Conservation (phyloP, 202 grass and related monocot genomes). For the Alloteropsis angusta region DNA sequence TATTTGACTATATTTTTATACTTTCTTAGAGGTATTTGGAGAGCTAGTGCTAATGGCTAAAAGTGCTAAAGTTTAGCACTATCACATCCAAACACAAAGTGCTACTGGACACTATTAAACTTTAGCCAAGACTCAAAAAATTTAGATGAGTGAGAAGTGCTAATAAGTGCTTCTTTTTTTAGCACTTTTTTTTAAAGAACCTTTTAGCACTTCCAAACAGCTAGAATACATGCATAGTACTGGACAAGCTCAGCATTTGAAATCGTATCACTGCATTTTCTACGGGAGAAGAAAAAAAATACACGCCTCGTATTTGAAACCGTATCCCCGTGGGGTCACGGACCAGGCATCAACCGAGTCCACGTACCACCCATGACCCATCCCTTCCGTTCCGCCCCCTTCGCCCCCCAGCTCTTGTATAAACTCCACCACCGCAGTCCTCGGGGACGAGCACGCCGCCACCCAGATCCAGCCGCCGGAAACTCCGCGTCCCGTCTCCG, state of each 20-base stretch:
- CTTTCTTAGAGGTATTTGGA: too few species aligned
- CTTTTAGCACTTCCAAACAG: too few species aligned
- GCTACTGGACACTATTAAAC: too few species aligned
- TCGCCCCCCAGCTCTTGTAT: background rate
- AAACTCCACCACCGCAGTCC: constrained; percentile 11
- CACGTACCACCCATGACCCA: background rate
- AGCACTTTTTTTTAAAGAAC: too few species aligned
- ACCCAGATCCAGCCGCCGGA: background rate
- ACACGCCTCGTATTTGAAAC: background rate
- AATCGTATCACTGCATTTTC: background rate
- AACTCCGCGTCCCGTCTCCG: background rate
- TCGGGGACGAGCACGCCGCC: background rate
- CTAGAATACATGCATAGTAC: background rate
- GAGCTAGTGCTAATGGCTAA: too few species aligned
- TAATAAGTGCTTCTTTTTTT: too few species aligned
- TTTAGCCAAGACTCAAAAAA: too few species aligned
- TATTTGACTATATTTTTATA: background rate
- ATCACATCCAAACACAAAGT: too few species aligned
- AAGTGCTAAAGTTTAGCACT: too few species aligned
- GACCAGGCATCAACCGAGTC: background rate
- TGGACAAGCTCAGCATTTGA: background rate
- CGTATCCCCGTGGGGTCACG: background rate
- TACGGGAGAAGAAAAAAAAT: background rate
- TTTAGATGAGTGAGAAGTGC: too few species aligned
- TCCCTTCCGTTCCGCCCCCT: background rate